Conservation (phyloP, 169 alveolate species). For the Theileria sp. region DNA sequence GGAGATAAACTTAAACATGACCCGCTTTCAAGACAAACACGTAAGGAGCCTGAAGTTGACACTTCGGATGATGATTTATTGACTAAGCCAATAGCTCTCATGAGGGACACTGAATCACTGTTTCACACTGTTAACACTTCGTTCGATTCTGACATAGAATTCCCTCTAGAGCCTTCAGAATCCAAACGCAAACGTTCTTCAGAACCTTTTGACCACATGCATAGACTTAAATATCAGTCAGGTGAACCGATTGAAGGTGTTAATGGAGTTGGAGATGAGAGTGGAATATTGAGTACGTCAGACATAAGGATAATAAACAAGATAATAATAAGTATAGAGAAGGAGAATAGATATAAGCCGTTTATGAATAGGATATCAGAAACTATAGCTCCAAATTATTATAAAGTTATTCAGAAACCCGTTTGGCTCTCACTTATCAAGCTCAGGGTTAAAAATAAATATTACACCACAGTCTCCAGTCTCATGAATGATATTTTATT, state of each 20-base stretch:
- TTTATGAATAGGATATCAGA: slow-evolving; percentile 79
- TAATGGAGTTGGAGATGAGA: background rate
- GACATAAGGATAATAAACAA: slow-evolving; percentile 45
- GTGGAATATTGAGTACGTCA: background rate
- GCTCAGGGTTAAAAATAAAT: slow-evolving; percentile 73
- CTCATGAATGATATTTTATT: slow-evolving; percentile 75
- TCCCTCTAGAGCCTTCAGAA: background rate
- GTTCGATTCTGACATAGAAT: background rate
- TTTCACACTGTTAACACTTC: background rate
- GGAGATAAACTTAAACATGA: slow-evolving; percentile 64
- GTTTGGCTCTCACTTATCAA: slow-evolving; percentile 80
- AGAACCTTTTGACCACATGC: slow-evolving; percentile 40
- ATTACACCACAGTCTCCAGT: slow-evolving; percentile 68
- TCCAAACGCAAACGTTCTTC: background rate
- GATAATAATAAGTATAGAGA: slow-evolving; percentile 52
- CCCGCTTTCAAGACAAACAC: slow-evolving; percentile 32
- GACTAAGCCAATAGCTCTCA: slow-evolving; percentile 39
- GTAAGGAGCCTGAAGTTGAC: slow-evolving; percentile 24
- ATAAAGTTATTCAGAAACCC: slow-evolving; percentile 75
- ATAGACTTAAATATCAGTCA: background rate
- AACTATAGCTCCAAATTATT: slow-evolving; percentile 82
- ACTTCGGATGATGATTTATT: slow-evolving; percentile 56
- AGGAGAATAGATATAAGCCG: slow-evolving; percentile 67
- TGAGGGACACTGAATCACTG: slow-evolving; percentile 40
- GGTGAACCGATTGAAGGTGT: background rate